Base-by-base conservation (phyloP, 2,329 filamentous ascomycete species). In the Colletotrichum tropicicola region DNA sequence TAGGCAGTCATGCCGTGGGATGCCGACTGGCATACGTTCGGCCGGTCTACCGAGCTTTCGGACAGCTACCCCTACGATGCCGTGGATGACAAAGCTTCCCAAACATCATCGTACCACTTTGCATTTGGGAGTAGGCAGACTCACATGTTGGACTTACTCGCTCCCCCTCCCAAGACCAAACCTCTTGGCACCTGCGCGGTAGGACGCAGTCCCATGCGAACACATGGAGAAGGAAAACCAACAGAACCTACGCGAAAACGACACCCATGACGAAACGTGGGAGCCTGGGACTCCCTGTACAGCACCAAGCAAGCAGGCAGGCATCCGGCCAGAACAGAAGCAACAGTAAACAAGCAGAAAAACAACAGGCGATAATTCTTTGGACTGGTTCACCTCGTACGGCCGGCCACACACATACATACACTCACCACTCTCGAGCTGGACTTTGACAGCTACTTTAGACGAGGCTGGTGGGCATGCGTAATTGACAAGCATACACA, bases 91-190 rank as follows among this genome's bases (percentile, higher is more conserved):
- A 57, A 27, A 54, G 41, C 56, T 64, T 59, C 47, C 25, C n/a
- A n/a, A n/a, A 21, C 56, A 39, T 49, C 49, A 54, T 49, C 56
- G 28, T 60, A 54, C 56, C 49, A 55, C 48, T 55, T 61, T 61
- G 13, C 43, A 55, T 55, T 54, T 55, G 21, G 30, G 21, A 65
- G 43, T 39, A 37, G 27, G 32, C 21, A 13, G 27, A 30, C 19
- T n/a, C n/a, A 23, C 19, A 25, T 30, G 56, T 32, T 41, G n/a
- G 41, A 61, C 56, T 65, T 61, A 59, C 47, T 59, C 54, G 57
- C 48, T 48, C n/a, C n/a, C n/a, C 19, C 4, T 30, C 39, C 21
- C 7, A 15, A 3, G 9, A 15, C 10, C 19, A 19, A 25, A 32
- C 39, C 17, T 28, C 55, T 60, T 60, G 39, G n/a, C 57, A 43